Evolutionary conservation across 495 filamentous ascomycete genomes (phyloP).

Genomic region (Podospora didyma): DNA sequence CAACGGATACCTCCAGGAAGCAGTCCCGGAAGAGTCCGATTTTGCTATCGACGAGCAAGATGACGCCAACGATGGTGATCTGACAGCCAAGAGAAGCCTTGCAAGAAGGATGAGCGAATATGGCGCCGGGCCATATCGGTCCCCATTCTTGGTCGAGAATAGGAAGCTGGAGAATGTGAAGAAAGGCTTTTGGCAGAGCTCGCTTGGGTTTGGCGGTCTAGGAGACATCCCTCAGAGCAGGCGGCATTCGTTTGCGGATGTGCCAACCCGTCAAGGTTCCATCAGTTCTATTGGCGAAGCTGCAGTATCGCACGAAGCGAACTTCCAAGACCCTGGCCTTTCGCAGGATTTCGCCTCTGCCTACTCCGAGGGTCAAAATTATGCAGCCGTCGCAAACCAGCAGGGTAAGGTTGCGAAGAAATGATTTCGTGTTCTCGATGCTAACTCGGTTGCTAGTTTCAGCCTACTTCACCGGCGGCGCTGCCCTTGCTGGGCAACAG

Average conservation of each 20-base stretch:
- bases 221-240: slow-evolving; percentile 77
- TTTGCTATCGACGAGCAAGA: slow-evolving; percentile 68
- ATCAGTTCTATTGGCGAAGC: slow-evolving; percentile 61
- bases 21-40: slow-evolving; percentile 66
- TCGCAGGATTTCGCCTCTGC: slow-evolving; percentile 32
- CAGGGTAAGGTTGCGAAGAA: slow-evolving; percentile 22
- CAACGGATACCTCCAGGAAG: slow-evolving; percentile 58
- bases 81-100: slow-evolving; percentile 50
- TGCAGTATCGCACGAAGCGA: slow-evolving; percentile 38
- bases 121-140: slow-evolving; percentile 48
- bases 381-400: slow-evolving; percentile 24
- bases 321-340: slow-evolving; percentile 33
- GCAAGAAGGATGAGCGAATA: slow-evolving; percentile 61
- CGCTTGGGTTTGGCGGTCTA: slow-evolving; percentile 70
- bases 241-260: slow-evolving; percentile 94
- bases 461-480: slow-evolving; percentile 45
- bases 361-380: slow-evolving; percentile 32
- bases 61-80: slow-evolving; percentile 55
- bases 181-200: slow-evolving; percentile 85
- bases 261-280: slow-evolving; percentile 62
- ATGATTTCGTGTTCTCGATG: background rate
- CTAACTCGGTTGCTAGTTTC: slow-evolving; percentile 36
- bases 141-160: slow-evolving; percentile 61
- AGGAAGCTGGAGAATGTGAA: slow-evolving; percentile 72
- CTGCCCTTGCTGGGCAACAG: slow-evolving; percentile 25